Evolutionary conservation across 768 basidiomycete species (phyloP), one percentile per base, ranked within the genome.

Genomic region (Suillus luteus): DNA sequence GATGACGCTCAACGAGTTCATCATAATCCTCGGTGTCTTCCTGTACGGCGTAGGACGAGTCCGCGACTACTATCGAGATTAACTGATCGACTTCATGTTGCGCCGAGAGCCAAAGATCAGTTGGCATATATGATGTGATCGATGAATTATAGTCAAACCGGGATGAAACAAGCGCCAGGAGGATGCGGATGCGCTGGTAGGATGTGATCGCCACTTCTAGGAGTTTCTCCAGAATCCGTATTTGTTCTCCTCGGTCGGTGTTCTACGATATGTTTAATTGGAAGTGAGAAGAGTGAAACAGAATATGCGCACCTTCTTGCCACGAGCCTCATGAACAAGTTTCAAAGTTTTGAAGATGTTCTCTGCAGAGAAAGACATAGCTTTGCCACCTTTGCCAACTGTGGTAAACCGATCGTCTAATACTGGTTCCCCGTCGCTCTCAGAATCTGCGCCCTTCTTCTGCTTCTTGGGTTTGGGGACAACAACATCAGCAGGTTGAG

Each of bases 121-220:
- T 81, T 8, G 97, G 95, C 90, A 99, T 97, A 72, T 94, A 88
- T 1, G 89, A 85, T 9, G 90, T 81, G 62, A 90, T 85, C 24
- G 90, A 92, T 27, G 93, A 90, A 75, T 95, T 96, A 81, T 97
- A 99, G 79, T 99, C 97, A 74, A 99, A 97, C 51, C 95, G 91
- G 10, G 95, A 93, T 3, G 96, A 95, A 69, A 99, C 86, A 61
- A 99, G 85, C 17, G 95, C 91, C 59, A 99, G 86, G 40, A 99
- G 87, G 38, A 99, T 94, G 61, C 97, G 91, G 65, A 99, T 95
- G 67, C 88, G 88, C 72, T 96, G 94, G 76, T 99, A 99, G 0
- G 92, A 80, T 5, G 95, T 96, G 14, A 83, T 85, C 7, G 95
- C 89, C 15, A 96, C 91, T 70, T 90, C 89, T 12, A 96, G 82